Base-by-base conservation (phyloP, 2,329 filamentous ascomycete genomes). In the Chrysosporium keratinophilum region DNA sequence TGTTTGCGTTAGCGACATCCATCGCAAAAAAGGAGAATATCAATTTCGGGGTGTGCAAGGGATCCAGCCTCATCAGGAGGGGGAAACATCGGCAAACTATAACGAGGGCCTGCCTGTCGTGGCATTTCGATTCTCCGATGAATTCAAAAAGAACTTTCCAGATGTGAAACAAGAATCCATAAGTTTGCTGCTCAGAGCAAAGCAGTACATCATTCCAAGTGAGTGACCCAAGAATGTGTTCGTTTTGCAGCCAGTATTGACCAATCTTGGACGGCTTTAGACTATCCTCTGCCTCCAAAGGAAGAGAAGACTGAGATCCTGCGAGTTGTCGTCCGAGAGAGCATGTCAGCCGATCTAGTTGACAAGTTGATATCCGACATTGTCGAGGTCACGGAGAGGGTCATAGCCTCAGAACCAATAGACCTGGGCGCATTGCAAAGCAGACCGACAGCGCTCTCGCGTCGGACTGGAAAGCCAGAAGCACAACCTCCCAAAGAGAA, bases 151-250 rank as follows among this genome's bases (percentile, higher is more conserved):
- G 55, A 68, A 80, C 42, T 84, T 75, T 64, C 78, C 80, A 0
- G 78, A 83, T 59, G 71, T 85, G 56, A 80, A 82, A 67, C 83
- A 86, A 66, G 81, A 79, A 54, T 76, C 75, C 5, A 73, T 86
- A 12, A 81, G 78, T 51, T 79, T 82, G 15, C 67, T 86, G 40
- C 67, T 85, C 53, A 75, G 83, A 12, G 78, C 79, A 3, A 82
- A 82, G 63, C 81, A 85, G 67, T 86, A 84, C 71, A 85, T 86
- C 56, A 81, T 86, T 54, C 83, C 82, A 19, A 85, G 74, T 76
- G 68, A 63, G 71, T 64, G 10, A 19, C 23, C 5, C 40, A 33
- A 11, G 3, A 15, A 20, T 7, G n/a, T 39, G 6, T 1, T 31
- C 39, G 10, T 17, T 14, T 33, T 39, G n/a, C 12, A 40, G 15